Percentiles rank a stretch among this genome's conserved stretches.
These are phyloP conservation scores for Hypericum perforatum DNA, from an alignment of 345 rosid genomes.

Conservation along the genomic window DNA sequence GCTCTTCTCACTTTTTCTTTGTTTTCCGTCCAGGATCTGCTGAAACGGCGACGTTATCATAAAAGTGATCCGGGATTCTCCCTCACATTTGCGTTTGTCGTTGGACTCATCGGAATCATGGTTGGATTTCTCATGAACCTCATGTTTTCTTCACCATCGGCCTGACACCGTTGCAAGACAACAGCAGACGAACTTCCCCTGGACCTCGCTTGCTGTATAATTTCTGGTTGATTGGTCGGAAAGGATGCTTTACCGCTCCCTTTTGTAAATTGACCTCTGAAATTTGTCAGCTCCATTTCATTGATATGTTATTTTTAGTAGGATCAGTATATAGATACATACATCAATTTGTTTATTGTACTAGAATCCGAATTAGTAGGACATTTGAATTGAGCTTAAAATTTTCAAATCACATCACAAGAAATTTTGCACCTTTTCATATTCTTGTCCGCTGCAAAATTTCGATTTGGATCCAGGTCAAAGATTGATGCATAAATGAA, in stretches of 20 bases:
- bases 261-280: conserved; percentile 25
- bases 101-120: conserved; percentile 72
- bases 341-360: no score
- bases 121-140: conserved; percentile 69
- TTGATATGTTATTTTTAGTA: conserved; percentile 9
- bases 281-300: conserved; percentile 16
- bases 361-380: no score
- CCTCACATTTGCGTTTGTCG: conserved; percentile 54
- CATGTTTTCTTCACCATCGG: conserved; percentile 43
- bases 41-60: conserved; percentile 54
- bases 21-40: conserved; percentile 40
- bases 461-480: no score
- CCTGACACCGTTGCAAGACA: not conserved
- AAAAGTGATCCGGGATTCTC: conserved; percentile 53
- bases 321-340: no score
- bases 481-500: no score
- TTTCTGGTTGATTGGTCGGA: conserved; percentile 18
- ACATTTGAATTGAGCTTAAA: no score
- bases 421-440: no score
- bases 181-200: conserved; percentile 4
- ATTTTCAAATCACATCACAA: no score
- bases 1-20: not conserved
- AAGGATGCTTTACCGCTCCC: conserved; percentile 5
- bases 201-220: conserved; percentile 18
- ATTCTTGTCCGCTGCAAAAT: no score